Conservation (phyloP, 163 green algal genomes). For the Scenedesmus sp. region DNA sequence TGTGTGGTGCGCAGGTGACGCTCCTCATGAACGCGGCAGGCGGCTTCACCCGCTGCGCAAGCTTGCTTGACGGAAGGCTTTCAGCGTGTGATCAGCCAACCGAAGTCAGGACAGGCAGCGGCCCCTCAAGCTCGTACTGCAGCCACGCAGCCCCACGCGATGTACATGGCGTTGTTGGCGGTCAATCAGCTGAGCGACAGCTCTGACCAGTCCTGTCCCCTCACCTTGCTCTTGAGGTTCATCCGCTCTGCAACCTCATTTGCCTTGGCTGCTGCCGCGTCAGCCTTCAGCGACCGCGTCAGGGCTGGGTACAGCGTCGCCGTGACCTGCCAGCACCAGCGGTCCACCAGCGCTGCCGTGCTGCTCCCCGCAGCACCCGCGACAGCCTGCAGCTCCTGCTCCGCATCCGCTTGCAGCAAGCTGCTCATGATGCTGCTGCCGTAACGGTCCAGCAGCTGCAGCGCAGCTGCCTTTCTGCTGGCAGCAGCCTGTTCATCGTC, state of each 20-base stretch:
- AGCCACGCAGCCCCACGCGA: too few species aligned
- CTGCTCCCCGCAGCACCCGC: slow-evolving; percentile 17
- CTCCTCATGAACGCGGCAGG: too few species aligned
- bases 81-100: too few species aligned
- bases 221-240: neutral
- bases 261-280: neutral
- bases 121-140: too few species aligned
- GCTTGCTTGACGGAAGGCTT: too few species aligned
- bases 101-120: too few species aligned
- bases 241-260: neutral
- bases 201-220: too few species aligned
- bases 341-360: neutral
- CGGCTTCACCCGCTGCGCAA: too few species aligned
- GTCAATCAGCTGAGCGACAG: too few species aligned
- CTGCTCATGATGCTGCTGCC: neutral
- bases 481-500: neutral
- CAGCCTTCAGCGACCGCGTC: neutral
- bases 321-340: neutral
- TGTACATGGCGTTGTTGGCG: too few species aligned
- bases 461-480: neutral
- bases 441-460: slow-evolving; percentile 7
- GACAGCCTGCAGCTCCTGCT: slow-evolving; percentile 3
- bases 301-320: slow-evolving; percentile 27
- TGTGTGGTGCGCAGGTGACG: too few species aligned
- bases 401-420: neutral